A percentile compares a stretch with the other conserved stretches of the same genome.
These are phyloP conservation scores for Austroboletus festivus DNA, from an alignment of 768 basidiomycete species.

Conservation along the genomic window DNA sequence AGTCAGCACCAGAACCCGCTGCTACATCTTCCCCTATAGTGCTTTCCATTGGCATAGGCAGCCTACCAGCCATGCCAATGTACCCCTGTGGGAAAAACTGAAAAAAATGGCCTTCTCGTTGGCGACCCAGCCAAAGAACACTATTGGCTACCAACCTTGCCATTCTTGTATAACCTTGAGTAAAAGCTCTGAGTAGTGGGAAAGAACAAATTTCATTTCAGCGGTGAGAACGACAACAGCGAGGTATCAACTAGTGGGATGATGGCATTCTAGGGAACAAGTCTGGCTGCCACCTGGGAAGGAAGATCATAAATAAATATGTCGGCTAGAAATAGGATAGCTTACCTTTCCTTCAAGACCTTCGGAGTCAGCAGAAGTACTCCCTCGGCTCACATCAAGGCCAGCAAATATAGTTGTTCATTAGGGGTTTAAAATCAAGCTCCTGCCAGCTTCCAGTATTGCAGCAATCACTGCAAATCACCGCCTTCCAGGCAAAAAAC, in stretches of 20 bases:
- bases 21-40: background rate
- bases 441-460: background rate
- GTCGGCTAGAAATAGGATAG: background rate
- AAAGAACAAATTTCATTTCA: background rate
- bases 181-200: no score
- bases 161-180: background rate
- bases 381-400: background rate
- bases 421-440: background rate
- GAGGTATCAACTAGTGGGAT: background rate
- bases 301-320: background rate
- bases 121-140: slow-evolving; percentile 1
- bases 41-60: slow-evolving; percentile 3
- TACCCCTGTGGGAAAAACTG: background rate
- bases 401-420: no score
- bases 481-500: slow-evolving; percentile 1
- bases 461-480: slow-evolving; percentile 20
- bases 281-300: background rate
- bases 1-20: no score
- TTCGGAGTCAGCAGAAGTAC: background rate
- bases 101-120: background rate
- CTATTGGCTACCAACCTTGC: slow-evolving; percentile 2
- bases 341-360: slow-evolving; percentile 1
- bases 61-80: slow-evolving; percentile 9
- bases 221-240: background rate
- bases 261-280: no score